phyloP scores from a whole-genome alignment of 495 filamentous ascomycete genomes.

The Aspergillus ostianus region DNA sequence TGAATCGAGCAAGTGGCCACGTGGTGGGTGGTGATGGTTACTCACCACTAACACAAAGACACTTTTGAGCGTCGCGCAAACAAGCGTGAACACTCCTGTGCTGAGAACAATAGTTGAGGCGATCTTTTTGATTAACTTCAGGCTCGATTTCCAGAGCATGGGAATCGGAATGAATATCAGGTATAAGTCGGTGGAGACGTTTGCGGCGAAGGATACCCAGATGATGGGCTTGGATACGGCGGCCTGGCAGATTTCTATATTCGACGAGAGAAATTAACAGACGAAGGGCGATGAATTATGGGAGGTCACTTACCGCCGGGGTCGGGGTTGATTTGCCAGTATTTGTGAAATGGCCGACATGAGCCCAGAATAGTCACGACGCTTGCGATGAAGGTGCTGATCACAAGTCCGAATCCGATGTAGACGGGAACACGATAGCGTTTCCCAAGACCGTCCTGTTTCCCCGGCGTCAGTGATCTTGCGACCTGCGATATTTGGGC shows the following conservation, averaged over 20 bases:
- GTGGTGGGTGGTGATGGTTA: not conserved
- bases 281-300: not conserved
- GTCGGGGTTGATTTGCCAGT: conserved; percentile 58
- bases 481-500: not conserved
- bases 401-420: conserved; percentile 46
- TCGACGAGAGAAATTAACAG: not conserved
- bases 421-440: conserved; percentile 43
- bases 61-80: conserved; percentile 46
- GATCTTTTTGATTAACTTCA: conserved; percentile 45
- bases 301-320: conserved; percentile 44
- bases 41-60: conserved; percentile 45
- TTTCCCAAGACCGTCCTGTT: conserved; percentile 33
- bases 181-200: conserved; percentile 52
- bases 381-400: conserved; percentile 43
- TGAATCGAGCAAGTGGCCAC: not conserved
- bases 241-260: conserved; percentile 47
- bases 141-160: conserved; percentile 49
- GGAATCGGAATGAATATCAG: conserved; percentile 53
- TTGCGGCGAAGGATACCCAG: conserved; percentile 46
- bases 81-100: conserved; percentile 49
- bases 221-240: conserved; percentile 45
- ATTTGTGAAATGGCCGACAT: conserved; percentile 47
- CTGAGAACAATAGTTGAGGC: conserved; percentile 48
- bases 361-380: conserved; percentile 44
- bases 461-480: not conserved